A percentile compares a stretch with the other conserved stretches of the same genome.
Conservation (phyloP, 495 filamentous ascomycete genomes). For the Margaritispora aquatica region DNA sequence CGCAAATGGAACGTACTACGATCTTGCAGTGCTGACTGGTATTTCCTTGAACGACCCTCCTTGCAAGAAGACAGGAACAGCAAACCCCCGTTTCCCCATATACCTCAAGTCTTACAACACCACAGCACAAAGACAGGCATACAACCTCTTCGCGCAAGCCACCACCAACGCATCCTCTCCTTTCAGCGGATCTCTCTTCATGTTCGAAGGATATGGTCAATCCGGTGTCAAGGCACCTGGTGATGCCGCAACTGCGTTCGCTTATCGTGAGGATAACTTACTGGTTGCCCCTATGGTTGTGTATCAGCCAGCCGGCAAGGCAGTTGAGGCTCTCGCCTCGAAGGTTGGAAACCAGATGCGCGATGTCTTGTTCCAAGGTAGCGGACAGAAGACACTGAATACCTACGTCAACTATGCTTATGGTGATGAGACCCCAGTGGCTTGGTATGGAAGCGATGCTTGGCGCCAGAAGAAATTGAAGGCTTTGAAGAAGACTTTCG, state of each 20-base stretch:
- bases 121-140: conserved; percentile 34
- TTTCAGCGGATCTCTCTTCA: conserved; percentile 35
- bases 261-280: conserved; percentile 37
- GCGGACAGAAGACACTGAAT: conserved; percentile 30
- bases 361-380: conserved; percentile 34
- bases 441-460: conserved; percentile 44
- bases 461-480: conserved; percentile 39
- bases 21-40: conserved; percentile 37
- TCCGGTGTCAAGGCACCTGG: conserved; percentile 37
- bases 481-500: conserved; percentile 49
- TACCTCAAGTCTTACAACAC: conserved; percentile 39
- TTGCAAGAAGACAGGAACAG: conserved; percentile 39
- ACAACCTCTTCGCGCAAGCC: conserved; percentile 31
- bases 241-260: conserved; percentile 33
- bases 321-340: conserved; percentile 27
- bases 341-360: conserved; percentile 36
- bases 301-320: conserved; percentile 30
- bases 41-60: conserved; percentile 30
- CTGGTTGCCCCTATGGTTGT: conserved; percentile 38
- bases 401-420: conserved; percentile 58
- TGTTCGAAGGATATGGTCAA: conserved; percentile 49
- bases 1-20: conserved; percentile 34
- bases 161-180: conserved; percentile 20
- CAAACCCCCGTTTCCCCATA: conserved; percentile 46
- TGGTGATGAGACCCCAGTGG: conserved; percentile 40